Evolutionary conservation across 2,329 filamentous ascomycete species (phyloP), one percentile per base, ranked within the genome.

Genomic region (Zasmidium citrigriseum): DNA sequence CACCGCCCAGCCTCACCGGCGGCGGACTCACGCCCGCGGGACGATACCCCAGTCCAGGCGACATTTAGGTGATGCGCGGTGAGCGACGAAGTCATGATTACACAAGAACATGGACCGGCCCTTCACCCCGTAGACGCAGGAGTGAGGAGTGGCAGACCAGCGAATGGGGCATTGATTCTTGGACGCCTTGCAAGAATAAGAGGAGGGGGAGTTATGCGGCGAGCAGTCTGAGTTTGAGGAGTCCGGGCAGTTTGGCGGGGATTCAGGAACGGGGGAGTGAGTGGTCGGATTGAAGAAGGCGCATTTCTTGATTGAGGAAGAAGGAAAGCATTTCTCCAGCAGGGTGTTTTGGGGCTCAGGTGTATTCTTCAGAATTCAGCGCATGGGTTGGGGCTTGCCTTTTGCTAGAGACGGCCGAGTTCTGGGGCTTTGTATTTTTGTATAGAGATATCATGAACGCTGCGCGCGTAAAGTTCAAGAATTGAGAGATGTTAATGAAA

Each of bases 1-100:
- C 27, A 18, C 21, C 44, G 44, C 34, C 58, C 25, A 23, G 53
- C 29, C 59, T 65, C 38, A 56, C 63, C 7, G 68, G 68, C 3
- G 55, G 48, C 16, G 46, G 46, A 4, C 47, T 72, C 58, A 72
- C 68, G 22, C 68, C 70, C 27, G 62, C 60, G 14, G 70, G 70
- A 18, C 56, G 70, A 54, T 73, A 73, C 62, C 70, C 71, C 4
- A 71, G 68, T 21, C 56, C 57, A n/a, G 34, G 34, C 5, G 34
- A 41, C 27, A 52, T 57, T 22, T 57, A 57, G 55, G 47, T 22
- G 44, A 52, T 52, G 24, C 5, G 29, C 7, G 49, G 23, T 5
- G 25, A 41, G 14, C 27, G 14, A 29, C 34, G 34, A n/a, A 41
- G 34, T 4, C 12, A n/a, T 7, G 27, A 7, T 14, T 34, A 34